These are phyloP conservation scores for Tuber aestivum DNA, from an alignment of 495 filamentous ascomycete species.

Conservation along the genomic window DNA sequence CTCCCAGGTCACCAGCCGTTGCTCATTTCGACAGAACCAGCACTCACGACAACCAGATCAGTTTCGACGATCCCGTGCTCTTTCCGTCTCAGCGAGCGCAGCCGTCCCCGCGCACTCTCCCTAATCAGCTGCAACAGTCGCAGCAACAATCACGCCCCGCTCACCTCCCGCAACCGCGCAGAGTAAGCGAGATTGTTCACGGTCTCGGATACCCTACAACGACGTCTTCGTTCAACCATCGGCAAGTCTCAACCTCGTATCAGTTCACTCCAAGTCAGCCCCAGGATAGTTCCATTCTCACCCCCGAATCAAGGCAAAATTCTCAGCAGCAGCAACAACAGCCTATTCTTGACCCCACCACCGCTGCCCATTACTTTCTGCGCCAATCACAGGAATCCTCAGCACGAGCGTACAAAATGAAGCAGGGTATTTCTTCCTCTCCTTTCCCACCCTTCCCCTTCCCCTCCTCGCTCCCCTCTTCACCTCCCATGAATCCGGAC, in stretches of 20 bases:
- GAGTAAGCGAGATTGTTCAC: conserved; percentile 57
- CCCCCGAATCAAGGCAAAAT: conserved; percentile 48
- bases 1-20: conserved; percentile 32
- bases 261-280: conserved; percentile 33
- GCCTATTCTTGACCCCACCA: conserved; percentile 52
- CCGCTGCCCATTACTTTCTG: conserved; percentile 42
- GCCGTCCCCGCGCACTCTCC: conserved; percentile 33
- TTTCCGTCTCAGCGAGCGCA: conserved; percentile 32
- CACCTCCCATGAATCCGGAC: conserved; percentile 47
- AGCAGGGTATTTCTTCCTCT: conserved; percentile 31
- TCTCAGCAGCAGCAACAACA: conserved; percentile 48
- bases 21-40: conserved; percentile 37
- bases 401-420: conserved; percentile 32
- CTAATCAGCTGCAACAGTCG: conserved; percentile 35
- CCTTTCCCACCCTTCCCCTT: conserved; percentile 41
- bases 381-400: conserved; percentile 25
- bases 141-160: conserved; percentile 31
- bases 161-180: conserved; percentile 40
- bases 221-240: conserved; percentile 55
- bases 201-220: conserved; percentile 54
- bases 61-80: conserved; percentile 42
- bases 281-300: conserved; percentile 52
- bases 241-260: conserved; percentile 46
- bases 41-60: conserved; percentile 32
- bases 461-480: conserved; percentile 44